These are phyloP conservation scores for Solanum clarkiae DNA, from an alignment of 257 asterid genomes.

Conservation along the genomic window DNA sequence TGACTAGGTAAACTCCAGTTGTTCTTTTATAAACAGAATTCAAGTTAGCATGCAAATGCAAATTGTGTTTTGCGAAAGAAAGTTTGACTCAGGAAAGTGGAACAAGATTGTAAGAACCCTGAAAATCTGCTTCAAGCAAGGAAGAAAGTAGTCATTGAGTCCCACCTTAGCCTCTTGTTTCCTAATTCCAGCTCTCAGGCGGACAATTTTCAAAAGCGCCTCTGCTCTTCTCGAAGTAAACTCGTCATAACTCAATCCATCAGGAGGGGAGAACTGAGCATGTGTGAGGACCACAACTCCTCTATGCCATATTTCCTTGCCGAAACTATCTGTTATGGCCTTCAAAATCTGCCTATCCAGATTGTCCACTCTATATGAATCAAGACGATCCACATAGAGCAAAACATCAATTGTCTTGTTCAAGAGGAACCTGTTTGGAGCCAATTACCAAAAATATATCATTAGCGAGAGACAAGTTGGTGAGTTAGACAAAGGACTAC, in stretches of 20 bases:
- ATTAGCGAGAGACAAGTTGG: background rate
- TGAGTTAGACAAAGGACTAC: background rate
- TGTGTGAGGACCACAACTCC: slow-evolving; percentile 81
- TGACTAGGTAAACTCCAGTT: background rate
- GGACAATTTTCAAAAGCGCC: slow-evolving; percentile 62
- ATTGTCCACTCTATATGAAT: slow-evolving; percentile 88
- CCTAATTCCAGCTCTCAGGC: slow-evolving; percentile 56
- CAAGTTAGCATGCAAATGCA: background rate
- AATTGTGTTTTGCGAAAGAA: background rate
- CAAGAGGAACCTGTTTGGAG: slow-evolving; percentile 71
- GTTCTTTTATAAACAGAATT: background rate
- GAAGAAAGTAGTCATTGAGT: background rate
- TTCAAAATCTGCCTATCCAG: slow-evolving; percentile 78
- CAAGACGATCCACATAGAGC: slow-evolving; percentile 96
- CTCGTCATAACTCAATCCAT: slow-evolving; percentile 79
- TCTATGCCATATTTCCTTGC: slow-evolving; percentile 78
- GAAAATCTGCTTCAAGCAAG: background rate
- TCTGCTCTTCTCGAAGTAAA: slow-evolving; percentile 76
- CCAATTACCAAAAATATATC: slow-evolving; percentile 2
- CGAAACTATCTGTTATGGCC: slow-evolving; percentile 79
- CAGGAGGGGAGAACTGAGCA: slow-evolving; percentile 98
- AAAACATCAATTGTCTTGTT: slow-evolving; percentile 84
- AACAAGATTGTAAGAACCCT: background rate
- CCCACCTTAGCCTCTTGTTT: slow-evolving; percentile 47
- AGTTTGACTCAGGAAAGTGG: background rate